Conservation (phyloP, 352 stramenopile species). For the Nothophytophthora sp. region DNA sequence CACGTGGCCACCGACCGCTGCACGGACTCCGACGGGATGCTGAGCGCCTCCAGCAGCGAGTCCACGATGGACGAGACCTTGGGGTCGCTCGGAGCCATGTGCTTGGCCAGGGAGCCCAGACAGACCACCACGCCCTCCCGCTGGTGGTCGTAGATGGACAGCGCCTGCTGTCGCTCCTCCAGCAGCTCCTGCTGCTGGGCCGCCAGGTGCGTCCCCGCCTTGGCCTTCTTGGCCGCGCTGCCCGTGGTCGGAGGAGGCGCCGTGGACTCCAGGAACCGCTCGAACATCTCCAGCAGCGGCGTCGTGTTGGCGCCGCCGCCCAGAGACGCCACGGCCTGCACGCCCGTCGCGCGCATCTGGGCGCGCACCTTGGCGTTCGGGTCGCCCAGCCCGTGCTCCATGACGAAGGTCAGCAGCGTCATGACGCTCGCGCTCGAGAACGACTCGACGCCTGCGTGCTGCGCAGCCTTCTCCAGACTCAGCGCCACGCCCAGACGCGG, state of each 20-base stretch:
- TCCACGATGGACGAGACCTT: slow-evolving; percentile 91
- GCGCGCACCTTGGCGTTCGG: slow-evolving; percentile 68
- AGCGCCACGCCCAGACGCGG: slow-evolving; percentile 71
- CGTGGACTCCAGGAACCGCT: slow-evolving; percentile 71
- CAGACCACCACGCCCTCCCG: slow-evolving; percentile 91
- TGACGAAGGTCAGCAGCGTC: slow-evolving; percentile 75
- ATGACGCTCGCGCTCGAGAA: slow-evolving; percentile 68
- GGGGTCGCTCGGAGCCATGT: slow-evolving; percentile 88
- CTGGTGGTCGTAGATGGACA: slow-evolving; percentile 84
- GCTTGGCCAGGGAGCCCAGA: slow-evolving; percentile 86
- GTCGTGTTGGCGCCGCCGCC: slow-evolving; percentile 68
- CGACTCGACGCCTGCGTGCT: slow-evolving; percentile 24
- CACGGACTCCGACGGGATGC: slow-evolving; percentile 93
- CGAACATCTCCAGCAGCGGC: slow-evolving; percentile 71
- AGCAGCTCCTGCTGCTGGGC: slow-evolving; percentile 34
- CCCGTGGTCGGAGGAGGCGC: slow-evolving; percentile 19
- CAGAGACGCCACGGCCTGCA: slow-evolving; percentile 74
- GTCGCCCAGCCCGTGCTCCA: slow-evolving; percentile 77
- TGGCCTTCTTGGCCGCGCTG: slow-evolving; percentile 31
- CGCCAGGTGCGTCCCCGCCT: slow-evolving; percentile 24
- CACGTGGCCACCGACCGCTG: slow-evolving; percentile 92
- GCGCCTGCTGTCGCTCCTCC: slow-evolving; percentile 30
- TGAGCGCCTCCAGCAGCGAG: slow-evolving; percentile 84
- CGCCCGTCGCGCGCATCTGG: slow-evolving; percentile 86
- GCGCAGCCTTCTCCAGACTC: slow-evolving; percentile 74